Percentiles rank a stretch among this genome's conserved stretches.
phyloP scores from a whole-genome alignment of 1,139 yeast genomes.

The Sugiyamaella grinbergsii region DNA sequence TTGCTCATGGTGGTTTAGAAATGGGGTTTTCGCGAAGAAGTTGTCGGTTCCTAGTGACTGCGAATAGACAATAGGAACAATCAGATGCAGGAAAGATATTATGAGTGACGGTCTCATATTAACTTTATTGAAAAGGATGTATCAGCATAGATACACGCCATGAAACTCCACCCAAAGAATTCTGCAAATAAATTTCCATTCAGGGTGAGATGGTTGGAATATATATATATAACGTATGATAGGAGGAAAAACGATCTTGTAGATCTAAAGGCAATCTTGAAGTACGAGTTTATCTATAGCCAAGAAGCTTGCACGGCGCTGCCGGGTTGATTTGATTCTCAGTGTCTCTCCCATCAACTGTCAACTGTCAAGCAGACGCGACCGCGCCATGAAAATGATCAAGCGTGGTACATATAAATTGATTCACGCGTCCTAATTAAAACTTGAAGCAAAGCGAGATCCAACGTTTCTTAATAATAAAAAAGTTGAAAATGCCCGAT shows the following conservation, averaged over 20 bases:
- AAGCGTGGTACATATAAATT: too few relatives aligned
- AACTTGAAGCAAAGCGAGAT: too few relatives aligned
- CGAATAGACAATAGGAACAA: neutral
- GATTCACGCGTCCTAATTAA: conserved; percentile 4
- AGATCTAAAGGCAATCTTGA: conserved; percentile 8
- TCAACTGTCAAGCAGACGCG: too few relatives aligned
- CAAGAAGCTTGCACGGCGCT: too few relatives aligned
- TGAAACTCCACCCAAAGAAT: too few relatives aligned
- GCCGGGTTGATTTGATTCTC: too few relatives aligned
- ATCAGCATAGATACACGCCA: too few relatives aligned
- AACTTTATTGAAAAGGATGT: too few relatives aligned
- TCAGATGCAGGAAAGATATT: neutral
- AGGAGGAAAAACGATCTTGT: neutral
- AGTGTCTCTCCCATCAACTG: too few relatives aligned
- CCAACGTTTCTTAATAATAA: neutral
- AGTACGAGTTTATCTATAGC: neutral
- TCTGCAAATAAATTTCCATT: neutral
- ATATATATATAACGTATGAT: neutral
- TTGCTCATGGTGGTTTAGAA: neutral
- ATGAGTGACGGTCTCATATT: neutral
- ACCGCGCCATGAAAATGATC: too few relatives aligned
- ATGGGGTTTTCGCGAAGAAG: neutral
- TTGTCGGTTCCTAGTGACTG: neutral
- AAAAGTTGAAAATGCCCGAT: conserved; percentile 5
- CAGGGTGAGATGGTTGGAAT: neutral